Conservation (phyloP, 1,284 basidiomycete genomes). For the Wolfiporia cocos region DNA sequence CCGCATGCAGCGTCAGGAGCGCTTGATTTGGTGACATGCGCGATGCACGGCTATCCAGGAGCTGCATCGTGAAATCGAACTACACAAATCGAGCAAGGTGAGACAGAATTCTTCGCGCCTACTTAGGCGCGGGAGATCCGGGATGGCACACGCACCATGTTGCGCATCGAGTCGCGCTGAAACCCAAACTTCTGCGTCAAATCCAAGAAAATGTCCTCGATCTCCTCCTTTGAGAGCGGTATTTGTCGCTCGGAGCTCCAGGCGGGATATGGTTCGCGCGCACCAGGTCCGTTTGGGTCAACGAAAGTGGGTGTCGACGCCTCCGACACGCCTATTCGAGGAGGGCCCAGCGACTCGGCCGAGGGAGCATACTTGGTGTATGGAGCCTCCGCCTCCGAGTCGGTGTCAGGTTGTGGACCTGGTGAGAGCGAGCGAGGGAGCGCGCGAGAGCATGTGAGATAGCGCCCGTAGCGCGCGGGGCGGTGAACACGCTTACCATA, state of each 20-base stretch:
- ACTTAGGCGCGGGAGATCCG: neutral
- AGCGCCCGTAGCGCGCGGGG: too few species aligned
- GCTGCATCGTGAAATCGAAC: slow-evolving; percentile 99
- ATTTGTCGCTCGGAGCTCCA: slow-evolving; percentile 92
- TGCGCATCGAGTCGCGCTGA: slow-evolving; percentile 87
- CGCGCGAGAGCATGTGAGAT: neutral
- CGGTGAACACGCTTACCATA: slow-evolving; percentile 55
- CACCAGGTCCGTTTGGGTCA: slow-evolving; percentile 45
- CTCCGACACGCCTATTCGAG: slow-evolving; percentile 54
- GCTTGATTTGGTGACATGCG: slow-evolving; percentile 98
- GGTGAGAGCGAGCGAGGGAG: slow-evolving; percentile 8
- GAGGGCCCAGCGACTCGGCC: slow-evolving; percentile 60
- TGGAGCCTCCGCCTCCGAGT: slow-evolving; percentile 72
- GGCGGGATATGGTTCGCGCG: slow-evolving; percentile 83
- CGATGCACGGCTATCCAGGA: slow-evolving; percentile 93
- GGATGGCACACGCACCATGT: slow-evolving; percentile 58
- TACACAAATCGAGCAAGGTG: slow-evolving; percentile 17
- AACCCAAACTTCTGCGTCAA: slow-evolving; percentile 99
- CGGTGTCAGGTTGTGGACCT: slow-evolving; percentile 59
- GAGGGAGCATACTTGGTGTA: slow-evolving; percentile 63
- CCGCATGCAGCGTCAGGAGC: slow-evolving; percentile 91
- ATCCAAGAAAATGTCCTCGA: slow-evolving; percentile 98
- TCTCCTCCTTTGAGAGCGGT: slow-evolving; percentile 97
- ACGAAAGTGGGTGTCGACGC: slow-evolving; percentile 56
- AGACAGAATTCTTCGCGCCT: neutral